Evolutionary conservation across 2,329 filamentous ascomycete species (phyloP).

Genomic region (Neonectria magnoliae): DNA sequence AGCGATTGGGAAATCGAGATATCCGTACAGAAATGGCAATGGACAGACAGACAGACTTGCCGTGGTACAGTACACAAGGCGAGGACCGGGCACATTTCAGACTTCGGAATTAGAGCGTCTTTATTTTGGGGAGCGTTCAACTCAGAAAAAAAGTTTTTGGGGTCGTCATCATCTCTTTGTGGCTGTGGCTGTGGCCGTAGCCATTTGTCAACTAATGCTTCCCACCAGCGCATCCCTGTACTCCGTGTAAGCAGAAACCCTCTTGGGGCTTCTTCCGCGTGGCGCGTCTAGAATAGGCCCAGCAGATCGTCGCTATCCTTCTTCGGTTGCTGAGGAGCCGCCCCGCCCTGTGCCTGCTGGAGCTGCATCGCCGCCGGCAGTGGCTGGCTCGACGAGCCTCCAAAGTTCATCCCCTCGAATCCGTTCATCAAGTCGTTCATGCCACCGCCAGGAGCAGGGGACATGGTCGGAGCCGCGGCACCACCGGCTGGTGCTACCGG

Average conservation of each 20-base stretch:
- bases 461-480: conserved; percentile 36
- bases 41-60: conserved; percentile 16
- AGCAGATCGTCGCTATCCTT: conserved; percentile 71
- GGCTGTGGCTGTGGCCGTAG: conserved; percentile 7
- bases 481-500: conserved; percentile 62
- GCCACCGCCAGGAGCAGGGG: conserved; percentile 60
- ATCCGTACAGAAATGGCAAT: conserved; percentile 24
- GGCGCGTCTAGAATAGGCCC: conserved; percentile 51
- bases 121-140: conserved; percentile 37
- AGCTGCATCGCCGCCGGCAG: conserved; percentile 72
- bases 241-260: conserved; percentile 28
- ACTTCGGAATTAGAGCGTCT: conserved; percentile 31
- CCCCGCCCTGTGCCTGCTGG: conserved; percentile 47
- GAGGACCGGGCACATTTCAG: conserved; percentile 21
- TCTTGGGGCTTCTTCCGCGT: conserved; percentile 21
- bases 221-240: conserved; percentile 30
- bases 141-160: conserved; percentile 25
- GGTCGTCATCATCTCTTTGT: conserved; percentile 34
- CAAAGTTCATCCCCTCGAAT: conserved; percentile 83
- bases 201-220: conserved; percentile 27
- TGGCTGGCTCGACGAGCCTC: conserved; percentile 64
- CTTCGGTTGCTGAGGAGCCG: conserved; percentile 55
- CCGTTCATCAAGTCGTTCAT: conserved; percentile 92
- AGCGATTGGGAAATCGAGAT: conserved; percentile 10
- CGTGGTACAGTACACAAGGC: conserved; percentile 35